phyloP scores from a whole-genome alignment of 768 basidiomycete species.

The Omphalotus guepiniiformis region DNA sequence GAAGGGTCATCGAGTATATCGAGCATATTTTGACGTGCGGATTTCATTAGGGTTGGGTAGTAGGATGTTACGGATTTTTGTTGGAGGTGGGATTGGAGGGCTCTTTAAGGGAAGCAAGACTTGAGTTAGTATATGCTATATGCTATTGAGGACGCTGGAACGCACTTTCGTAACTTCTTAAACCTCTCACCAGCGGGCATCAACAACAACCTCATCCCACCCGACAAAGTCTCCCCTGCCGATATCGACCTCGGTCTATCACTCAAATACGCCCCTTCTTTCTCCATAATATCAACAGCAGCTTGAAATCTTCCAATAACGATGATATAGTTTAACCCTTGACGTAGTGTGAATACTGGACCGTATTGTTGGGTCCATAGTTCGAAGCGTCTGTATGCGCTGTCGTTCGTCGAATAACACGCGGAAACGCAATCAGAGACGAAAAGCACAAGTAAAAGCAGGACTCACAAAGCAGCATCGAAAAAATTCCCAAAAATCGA shows the following conservation, averaged over 20 bases:
- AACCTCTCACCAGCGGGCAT: conserved; percentile 55
- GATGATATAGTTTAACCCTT: conserved; percentile 41
- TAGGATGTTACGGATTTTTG: conserved; percentile 7
- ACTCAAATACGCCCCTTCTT: conserved; percentile 52
- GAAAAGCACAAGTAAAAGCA: not conserved
- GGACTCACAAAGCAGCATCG: conserved; percentile 36
- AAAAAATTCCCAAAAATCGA: conserved; percentile 34
- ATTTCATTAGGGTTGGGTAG: not conserved
- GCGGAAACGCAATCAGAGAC: not conserved
- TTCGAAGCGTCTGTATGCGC: conserved; percentile 49
- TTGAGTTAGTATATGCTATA: conserved; percentile 17
- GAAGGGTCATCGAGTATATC: conserved; percentile 39
- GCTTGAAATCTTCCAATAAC: conserved; percentile 51
- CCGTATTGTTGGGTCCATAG: conserved; percentile 61
- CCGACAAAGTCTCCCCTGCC: conserved; percentile 54
- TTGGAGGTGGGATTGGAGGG: conserved; percentile 10
- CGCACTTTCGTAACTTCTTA: conserved; percentile 56
- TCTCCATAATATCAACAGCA: conserved; percentile 64
- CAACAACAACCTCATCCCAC: conserved; percentile 54
- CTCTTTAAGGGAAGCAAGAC: not conserved
- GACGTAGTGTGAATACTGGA: conserved; percentile 51
- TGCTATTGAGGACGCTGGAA: conserved; percentile 8
- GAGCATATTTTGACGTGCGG: conserved; percentile 37
- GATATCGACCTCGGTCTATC: conserved; percentile 55
- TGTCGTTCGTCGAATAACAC: conserved; percentile 12